These are phyloP conservation scores for Psilocybe sp. DNA, from an alignment of 768 basidiomycete genomes.

Conservation along the genomic window DNA sequence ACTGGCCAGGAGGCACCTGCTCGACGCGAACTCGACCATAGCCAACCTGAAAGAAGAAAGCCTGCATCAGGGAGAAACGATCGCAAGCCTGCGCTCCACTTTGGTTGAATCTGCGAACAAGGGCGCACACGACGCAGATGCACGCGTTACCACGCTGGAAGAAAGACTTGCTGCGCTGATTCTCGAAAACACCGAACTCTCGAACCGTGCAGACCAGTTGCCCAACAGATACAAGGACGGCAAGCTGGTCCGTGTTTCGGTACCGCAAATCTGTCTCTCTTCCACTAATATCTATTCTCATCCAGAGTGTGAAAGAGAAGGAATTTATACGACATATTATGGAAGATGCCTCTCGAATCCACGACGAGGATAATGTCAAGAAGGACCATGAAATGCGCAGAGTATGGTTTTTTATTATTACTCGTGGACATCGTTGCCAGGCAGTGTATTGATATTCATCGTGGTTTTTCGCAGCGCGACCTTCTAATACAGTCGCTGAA, in stretches of 20 bases:
- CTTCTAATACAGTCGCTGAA: slow-evolving; percentile 41
- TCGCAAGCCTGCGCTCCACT: slow-evolving; percentile 10
- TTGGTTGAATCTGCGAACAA: slow-evolving; percentile 3
- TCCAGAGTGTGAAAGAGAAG: slow-evolving; percentile 48
- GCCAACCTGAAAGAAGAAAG: slow-evolving; percentile 2
- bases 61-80: slow-evolving; percentile 1
- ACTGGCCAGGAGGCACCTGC: slow-evolving; percentile 12
- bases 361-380: slow-evolving; percentile 50
- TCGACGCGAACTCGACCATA: slow-evolving; percentile 9
- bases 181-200: slow-evolving; percentile 22
- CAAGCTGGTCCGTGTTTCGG: slow-evolving; percentile 40
- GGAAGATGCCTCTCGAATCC: slow-evolving; percentile 39
- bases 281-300: neutral
- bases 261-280: neutral
- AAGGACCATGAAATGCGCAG: slow-evolving; percentile 57
- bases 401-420: slow-evolving; percentile 26
- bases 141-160: slow-evolving; percentile 11
- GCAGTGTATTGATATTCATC: slow-evolving; percentile 3
- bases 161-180: slow-evolving; percentile 15
- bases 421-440: neutral
- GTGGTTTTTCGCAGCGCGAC: slow-evolving; percentile 38
- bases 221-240: slow-evolving; percentile 40
- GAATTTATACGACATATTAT: slow-evolving; percentile 45
- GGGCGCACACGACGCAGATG: neutral
- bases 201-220: slow-evolving; percentile 24